These are phyloP conservation scores for Cylindricascospora bacillispora DNA, from an alignment of 1,139 yeast species.

Conservation along the genomic window DNA sequence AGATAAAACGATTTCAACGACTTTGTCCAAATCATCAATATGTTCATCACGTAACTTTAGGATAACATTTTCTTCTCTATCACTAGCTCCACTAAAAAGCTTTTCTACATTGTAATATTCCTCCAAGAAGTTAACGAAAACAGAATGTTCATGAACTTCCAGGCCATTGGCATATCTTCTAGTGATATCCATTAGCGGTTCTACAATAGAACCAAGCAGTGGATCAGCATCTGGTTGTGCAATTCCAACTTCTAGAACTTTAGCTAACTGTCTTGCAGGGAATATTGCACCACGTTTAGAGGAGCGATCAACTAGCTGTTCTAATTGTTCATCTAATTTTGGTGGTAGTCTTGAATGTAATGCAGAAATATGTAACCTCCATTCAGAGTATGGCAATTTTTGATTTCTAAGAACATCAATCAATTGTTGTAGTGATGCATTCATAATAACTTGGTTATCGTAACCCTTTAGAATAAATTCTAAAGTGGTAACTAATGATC, in stretches of 20 bases:
- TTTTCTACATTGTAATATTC: constrained; percentile 69
- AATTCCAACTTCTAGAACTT: constrained; percentile 32
- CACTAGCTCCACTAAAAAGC: constrained; percentile 60
- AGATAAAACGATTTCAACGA: constrained; percentile 61
- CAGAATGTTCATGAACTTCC: constrained; percentile 69
- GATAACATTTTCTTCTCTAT: constrained; percentile 78
- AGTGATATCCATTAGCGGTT: constrained; percentile 64
- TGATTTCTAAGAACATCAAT: constrained; percentile 63
- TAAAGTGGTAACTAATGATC: constrained; percentile 44
- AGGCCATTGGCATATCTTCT: constrained; percentile 62
- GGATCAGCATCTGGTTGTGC: constrained; percentile 33
- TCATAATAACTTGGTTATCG: constrained; percentile 92
- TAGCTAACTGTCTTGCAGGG: constrained; percentile 81
- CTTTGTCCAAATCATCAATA: constrained; percentile 62
- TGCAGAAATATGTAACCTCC: constrained; percentile 79
- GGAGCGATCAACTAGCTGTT: constrained; percentile 54
- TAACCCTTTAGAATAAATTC: constrained; percentile 76
- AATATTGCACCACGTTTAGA: constrained; percentile 64
- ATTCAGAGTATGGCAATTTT: constrained; percentile 84
- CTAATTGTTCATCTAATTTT: constrained; percentile 57
- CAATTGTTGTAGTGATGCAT: constrained; percentile 59
- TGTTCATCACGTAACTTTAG: constrained; percentile 78
- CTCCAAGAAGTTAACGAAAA: constrained; percentile 54
- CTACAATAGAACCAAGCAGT: constrained; percentile 44
- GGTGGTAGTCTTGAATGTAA: constrained; percentile 80